Conservation (phyloP, 805 yeast species). For the Jamesozyma piceae region DNA sequence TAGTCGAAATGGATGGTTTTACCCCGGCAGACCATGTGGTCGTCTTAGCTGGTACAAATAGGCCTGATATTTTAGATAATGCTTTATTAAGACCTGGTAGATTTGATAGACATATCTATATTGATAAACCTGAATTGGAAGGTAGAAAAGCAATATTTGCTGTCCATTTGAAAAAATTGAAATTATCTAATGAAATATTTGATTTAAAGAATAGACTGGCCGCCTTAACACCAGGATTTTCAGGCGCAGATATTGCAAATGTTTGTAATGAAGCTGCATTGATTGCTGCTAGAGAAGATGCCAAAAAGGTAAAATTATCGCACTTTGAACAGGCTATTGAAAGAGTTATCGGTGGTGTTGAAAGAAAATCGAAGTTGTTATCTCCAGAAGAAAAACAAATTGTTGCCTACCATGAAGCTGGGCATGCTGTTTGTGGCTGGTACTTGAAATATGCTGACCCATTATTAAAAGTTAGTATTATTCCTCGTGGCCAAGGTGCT, state of each 20-base stretch:
- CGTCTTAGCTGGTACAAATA: constrained; percentile 94
- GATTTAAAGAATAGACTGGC: constrained; percentile 77
- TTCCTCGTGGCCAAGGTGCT: constrained; percentile 95
- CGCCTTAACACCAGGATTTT: constrained; percentile 94
- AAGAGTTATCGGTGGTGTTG: constrained; percentile 93
- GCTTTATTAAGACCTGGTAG: constrained; percentile 97
- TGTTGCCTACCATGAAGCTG: constrained; percentile 98
- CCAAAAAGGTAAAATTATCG: constrained; percentile 53
- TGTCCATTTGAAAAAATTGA: constrained; percentile 73
- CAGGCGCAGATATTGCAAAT: constrained; percentile 98
- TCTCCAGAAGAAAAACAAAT: constrained; percentile 79
- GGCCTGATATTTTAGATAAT: constrained; percentile 85
- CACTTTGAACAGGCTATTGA: constrained; percentile 97
- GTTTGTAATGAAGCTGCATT: constrained; percentile 95
- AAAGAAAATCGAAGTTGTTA: constrained; percentile 75
- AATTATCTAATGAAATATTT: constrained; percentile 43
- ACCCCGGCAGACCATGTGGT: constrained; percentile 85
- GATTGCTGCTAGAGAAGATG: constrained; percentile 83
- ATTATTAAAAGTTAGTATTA: constrained; percentile 85
- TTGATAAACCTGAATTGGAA: constrained; percentile 89
- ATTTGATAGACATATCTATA: constrained; percentile 84
- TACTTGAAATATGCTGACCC: constrained; percentile 86
- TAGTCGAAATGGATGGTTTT: constrained; percentile 99
- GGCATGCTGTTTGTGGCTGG: constrained; percentile 99
- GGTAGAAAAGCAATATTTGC: constrained; percentile 89